phyloP scores from a whole-genome alignment of 78 protist species.

The Blattamonas nauphoetae region DNA sequence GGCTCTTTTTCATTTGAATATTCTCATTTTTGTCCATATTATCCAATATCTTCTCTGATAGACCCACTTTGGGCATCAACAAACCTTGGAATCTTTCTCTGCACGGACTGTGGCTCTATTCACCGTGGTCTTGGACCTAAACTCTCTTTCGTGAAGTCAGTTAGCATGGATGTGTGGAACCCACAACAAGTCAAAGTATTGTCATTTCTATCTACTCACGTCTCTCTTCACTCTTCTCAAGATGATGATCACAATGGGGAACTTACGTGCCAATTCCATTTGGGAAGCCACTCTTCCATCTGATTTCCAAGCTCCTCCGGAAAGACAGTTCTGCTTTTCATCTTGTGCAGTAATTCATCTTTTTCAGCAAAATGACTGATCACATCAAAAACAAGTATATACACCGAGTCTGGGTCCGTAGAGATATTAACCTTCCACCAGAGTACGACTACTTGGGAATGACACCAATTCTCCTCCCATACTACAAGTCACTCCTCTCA shows the following conservation, averaged over 20 bases:
- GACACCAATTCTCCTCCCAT: neutral
- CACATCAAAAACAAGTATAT: neutral
- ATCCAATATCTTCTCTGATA: neutral
- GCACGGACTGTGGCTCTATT: slow-evolving; percentile 43
- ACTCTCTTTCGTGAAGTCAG: slow-evolving; percentile 34
- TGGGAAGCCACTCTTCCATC: slow-evolving; percentile 2
- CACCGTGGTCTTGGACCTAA: slow-evolving; percentile 54
- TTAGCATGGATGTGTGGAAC: slow-evolving; percentile 30
- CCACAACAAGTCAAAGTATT: neutral
- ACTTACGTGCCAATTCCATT: slow-evolving; percentile 27
- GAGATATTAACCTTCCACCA: neutral
- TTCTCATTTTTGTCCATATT: neutral
- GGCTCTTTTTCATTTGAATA: neutral
- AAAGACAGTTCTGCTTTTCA: neutral
- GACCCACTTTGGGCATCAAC: slow-evolving; percentile 36
- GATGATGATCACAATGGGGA: slow-evolving; percentile 47
- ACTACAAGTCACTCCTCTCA: neutral
- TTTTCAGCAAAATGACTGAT: neutral
- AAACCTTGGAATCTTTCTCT: slow-evolving; percentile 40
- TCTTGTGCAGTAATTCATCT: neutral
- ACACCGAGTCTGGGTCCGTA: neutral
- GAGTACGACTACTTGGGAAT: neutral
- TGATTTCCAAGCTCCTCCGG: neutral
- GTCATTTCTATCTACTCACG: neutral
- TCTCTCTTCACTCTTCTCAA: slow-evolving; percentile 18